Evolutionary conservation across 2,329 filamentous ascomycete genomes (phyloP).

Genomic region (Rhynchosporium graminicola): DNA sequence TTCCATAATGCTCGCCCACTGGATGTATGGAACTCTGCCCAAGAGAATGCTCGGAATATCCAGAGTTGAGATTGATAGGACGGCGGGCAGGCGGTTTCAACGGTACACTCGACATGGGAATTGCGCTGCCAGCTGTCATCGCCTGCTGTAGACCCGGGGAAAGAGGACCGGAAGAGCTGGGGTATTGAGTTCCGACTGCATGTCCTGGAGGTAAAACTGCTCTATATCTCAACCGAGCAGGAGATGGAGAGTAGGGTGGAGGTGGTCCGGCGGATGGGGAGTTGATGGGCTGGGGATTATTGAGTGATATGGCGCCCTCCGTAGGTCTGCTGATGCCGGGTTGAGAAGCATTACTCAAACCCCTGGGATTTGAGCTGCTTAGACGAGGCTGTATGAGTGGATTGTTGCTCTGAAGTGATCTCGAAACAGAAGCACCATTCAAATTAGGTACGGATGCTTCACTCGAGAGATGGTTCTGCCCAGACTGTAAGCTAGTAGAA

Average conservation of each 20-base stretch:
- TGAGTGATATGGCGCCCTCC: conserved; percentile 17
- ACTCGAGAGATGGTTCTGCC: conserved; percentile 14
- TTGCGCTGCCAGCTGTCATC: conserved; percentile 63
- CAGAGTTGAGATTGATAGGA: conserved; percentile 39
- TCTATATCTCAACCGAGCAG: conserved; percentile 47
- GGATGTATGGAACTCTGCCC: conserved; percentile 20
- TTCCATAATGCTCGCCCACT: conserved; percentile 12
- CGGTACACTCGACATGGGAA: conserved; percentile 61
- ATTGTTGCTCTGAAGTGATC: conserved; percentile 31
- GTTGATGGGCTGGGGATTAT: conserved; percentile 14
- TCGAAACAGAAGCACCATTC: conserved; percentile 22
- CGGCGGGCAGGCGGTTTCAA: conserved; percentile 46
- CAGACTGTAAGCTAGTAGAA: conserved; percentile 10
- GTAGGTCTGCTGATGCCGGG: conserved; percentile 15
- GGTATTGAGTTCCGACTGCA: conserved; percentile 48
- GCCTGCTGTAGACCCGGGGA: conserved; percentile 63
- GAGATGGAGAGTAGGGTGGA: conserved; percentile 39
- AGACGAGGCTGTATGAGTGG: conserved; percentile 31
- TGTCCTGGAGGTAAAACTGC: conserved; percentile 60
- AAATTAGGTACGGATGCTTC: conserved; percentile 25
- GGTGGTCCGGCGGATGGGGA: conserved; percentile 30
- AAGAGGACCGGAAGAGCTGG: conserved; percentile 60
- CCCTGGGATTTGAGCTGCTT: conserved; percentile 20
- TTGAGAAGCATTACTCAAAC: conserved; percentile 9
- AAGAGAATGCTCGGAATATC: conserved; percentile 35